Evolutionary conservation across 2,329 filamentous ascomycete genomes (phyloP), one percentile per base, ranked within the genome.

Genomic region (Cercospora sp.): DNA sequence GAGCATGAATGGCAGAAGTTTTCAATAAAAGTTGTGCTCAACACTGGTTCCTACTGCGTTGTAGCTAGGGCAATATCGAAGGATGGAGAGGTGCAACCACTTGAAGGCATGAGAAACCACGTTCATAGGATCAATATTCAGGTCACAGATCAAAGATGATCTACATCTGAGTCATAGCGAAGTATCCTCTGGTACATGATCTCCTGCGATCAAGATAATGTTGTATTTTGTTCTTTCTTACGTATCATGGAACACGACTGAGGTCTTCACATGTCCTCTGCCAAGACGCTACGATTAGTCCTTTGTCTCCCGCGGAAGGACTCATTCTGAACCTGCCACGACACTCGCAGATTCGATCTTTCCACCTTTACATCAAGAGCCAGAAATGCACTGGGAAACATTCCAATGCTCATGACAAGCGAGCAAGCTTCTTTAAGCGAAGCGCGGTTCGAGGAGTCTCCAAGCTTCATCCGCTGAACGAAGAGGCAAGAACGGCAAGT

Each of bases 61-160:
- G 23, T 63, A 16, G 68, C 71, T 1, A 66, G 69, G 58, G 74
- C 75, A 3, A 72, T 48, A 6, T 67, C 69, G 9, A 33, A 12
- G 2, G 31, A 48, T 20, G 73, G 72, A 1, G 31, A 61, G n/a
- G 13, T 57, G 36, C 75, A 76, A 63, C 72, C 75, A 3, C 57
- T 76, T 36, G 20, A 13, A 7, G 74, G 72, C 7, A 59, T 66
- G 40, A 60, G 75, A 13, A 76, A 76, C 55, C 72, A 75, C 40
- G 72, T 72, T 20, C 75, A 76, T 67, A 55, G 61, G 4, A 62
- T 77, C 13, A 28, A 60, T 2, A 55, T 76, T 16, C 53, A 68
- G 28, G 69, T 75, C 23, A 23, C 55, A 13, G 12, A 18, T 33
- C 45, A 30, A 31, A 8, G 2, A 33, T 53, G 31, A 58, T n/a